Conservation (phyloP, 805 yeast species). For the Saturnispora sekii region DNA sequence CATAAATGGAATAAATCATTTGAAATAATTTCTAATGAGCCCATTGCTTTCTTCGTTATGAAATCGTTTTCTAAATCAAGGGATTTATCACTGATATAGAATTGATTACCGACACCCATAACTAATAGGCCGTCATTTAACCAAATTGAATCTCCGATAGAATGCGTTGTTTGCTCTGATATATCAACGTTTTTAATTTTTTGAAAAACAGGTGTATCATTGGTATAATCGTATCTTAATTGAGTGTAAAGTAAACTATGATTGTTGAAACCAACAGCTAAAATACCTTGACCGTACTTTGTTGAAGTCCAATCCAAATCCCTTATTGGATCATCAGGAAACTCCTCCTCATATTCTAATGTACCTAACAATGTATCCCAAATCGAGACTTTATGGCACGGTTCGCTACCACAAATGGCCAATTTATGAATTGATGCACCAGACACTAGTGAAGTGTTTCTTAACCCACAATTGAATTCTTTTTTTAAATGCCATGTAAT, state of each 20-base stretch:
- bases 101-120: slow-evolving; percentile 83
- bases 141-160: slow-evolving; percentile 88
- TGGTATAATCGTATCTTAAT: slow-evolving; percentile 81
- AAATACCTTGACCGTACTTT: slow-evolving; percentile 52
- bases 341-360: slow-evolving; percentile 49
- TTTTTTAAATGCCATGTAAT: slow-evolving; percentile 47
- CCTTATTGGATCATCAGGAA: slow-evolving; percentile 31
- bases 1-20: slow-evolving; percentile 59
- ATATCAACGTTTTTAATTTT: slow-evolving; percentile 68
- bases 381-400: slow-evolving; percentile 44
- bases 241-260: slow-evolving; percentile 67
- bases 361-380: slow-evolving; percentile 71
- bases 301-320: slow-evolving; percentile 89
- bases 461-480: slow-evolving; percentile 46
- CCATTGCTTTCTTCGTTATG: slow-evolving; percentile 44
- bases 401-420: slow-evolving; percentile 54
- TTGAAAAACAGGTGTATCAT: slow-evolving; percentile 65
- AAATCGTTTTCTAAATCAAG: slow-evolving; percentile 44
- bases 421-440: slow-evolving; percentile 72
- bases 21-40: slow-evolving; percentile 46
- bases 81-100: slow-evolving; percentile 67
- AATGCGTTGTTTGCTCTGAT: slow-evolving; percentile 61
- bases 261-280: slow-evolving; percentile 69
- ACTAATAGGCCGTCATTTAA: slow-evolving; percentile 67
- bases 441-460: slow-evolving; percentile 42